Evolutionary conservation across 1,284 basidiomycete genomes (phyloP).

Genomic region (Anthracocystis panici-leucophaei): DNA sequence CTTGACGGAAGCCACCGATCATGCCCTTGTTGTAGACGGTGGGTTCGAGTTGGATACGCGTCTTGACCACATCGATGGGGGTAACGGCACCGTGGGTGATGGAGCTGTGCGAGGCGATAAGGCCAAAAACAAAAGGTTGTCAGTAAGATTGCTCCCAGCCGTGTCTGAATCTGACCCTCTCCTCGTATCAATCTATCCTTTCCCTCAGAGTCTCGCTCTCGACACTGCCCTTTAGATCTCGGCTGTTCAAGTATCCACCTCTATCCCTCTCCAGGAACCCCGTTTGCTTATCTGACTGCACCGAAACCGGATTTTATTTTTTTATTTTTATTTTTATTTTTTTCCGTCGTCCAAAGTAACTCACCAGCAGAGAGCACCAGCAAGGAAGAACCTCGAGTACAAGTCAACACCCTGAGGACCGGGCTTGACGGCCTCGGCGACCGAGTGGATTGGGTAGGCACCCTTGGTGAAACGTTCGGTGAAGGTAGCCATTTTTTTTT

Average conservation of each 20-base stretch:
- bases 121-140: background rate
- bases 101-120: slow-evolving; percentile 73
- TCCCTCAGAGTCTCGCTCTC: background rate
- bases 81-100: slow-evolving; percentile 81
- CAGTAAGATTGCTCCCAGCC: background rate
- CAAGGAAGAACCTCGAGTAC: slow-evolving; percentile 76
- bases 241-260: background rate
- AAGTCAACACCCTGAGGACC: slow-evolving; percentile 62
- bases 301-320: too few species aligned
- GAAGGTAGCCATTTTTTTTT: slow-evolving; percentile 50
- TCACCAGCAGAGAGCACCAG: slow-evolving; percentile 84
- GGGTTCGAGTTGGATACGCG: slow-evolving; percentile 91
- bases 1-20: slow-evolving; percentile 68
- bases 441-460: slow-evolving; percentile 63
- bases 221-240: background rate
- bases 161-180: too few species aligned
- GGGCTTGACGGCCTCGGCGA: slow-evolving; percentile 56
- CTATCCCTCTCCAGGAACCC: background rate
- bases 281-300: too few species aligned
- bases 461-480: slow-evolving; percentile 57
- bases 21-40: slow-evolving; percentile 74
- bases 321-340: too few species aligned
- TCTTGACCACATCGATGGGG: slow-evolving; percentile 75
- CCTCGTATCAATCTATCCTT: background rate
- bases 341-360: too few species aligned